These are phyloP conservation scores for Ogataea zsoltii DNA, from an alignment of 805 yeast species.

Conservation along the genomic window DNA sequence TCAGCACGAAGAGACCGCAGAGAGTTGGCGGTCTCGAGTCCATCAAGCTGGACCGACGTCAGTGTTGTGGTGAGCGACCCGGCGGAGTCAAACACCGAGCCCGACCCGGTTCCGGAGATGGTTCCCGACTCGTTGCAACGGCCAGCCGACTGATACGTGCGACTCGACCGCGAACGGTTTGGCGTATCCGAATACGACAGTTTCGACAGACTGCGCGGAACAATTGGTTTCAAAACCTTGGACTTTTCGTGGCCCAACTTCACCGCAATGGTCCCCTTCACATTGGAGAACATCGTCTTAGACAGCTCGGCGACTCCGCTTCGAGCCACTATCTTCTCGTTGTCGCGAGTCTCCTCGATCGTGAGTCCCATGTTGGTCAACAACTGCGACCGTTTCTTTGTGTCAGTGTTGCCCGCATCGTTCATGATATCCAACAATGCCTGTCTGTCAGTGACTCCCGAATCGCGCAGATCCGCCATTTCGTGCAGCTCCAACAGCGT, in stretches of 20 bases:
- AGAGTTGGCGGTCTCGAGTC: not conserved
- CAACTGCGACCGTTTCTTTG: not conserved
- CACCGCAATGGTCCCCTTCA: not conserved
- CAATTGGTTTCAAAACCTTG: not conserved
- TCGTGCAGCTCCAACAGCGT: conserved; percentile 11
- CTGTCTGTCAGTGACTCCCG: conserved; percentile 14
- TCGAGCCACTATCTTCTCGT: no score
- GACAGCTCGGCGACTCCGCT: not conserved
- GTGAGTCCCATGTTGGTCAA: no score
- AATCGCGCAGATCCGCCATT: conserved; percentile 4
- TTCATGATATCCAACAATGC: conserved; percentile 3
- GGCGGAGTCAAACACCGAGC: conserved; percentile 6
- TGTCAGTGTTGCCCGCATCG: not conserved
- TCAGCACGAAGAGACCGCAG: conserved; percentile 5
- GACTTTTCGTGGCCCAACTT: conserved; percentile 1
- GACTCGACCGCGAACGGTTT: not conserved
- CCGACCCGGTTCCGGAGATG: not conserved
- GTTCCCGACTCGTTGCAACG: not conserved
- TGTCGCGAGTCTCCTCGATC: no score
- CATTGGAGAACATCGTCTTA: conserved; percentile 4
- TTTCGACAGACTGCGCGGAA: conserved; percentile 6
- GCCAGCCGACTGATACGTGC: no score
- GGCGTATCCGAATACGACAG: conserved; percentile 12
- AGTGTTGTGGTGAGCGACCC: conserved; percentile 5
- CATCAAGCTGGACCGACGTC: conserved; percentile 1